Evolutionary conservation across 2,329 filamentous ascomycete species (phyloP).

Genomic region (Aureobasidium mangrovei): DNA sequence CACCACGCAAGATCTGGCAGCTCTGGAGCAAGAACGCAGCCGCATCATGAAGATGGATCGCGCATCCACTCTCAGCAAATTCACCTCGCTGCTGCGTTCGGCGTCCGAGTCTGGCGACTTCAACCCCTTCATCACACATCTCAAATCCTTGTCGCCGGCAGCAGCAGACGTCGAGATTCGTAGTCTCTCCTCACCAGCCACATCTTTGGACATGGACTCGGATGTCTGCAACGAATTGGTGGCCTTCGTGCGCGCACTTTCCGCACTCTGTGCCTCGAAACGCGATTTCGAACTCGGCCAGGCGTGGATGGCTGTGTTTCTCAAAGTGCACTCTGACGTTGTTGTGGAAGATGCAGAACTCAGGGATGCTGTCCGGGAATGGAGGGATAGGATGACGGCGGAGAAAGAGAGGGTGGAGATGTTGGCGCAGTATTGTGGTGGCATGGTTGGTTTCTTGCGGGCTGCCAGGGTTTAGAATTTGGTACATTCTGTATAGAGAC

Average conservation of each 20-base stretch:
- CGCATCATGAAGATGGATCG: conserved; percentile 24
- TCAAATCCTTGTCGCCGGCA: conserved; percentile 73
- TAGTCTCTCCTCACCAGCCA: conserved; percentile 51
- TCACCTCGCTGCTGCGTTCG: conserved; percentile 41
- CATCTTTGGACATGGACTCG: conserved; percentile 15
- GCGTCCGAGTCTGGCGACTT: conserved; percentile 51
- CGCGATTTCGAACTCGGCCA: conserved; percentile 90
- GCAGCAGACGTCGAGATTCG: conserved; percentile 86
- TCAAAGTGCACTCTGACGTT: conserved; percentile 64
- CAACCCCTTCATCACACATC: conserved; percentile 61
- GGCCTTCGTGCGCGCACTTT: conserved; percentile 74
- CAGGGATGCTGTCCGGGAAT: conserved; percentile 53
- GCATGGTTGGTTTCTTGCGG: conserved; percentile 30
- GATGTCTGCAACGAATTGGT: conserved; percentile 56
- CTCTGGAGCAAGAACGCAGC: conserved; percentile 25
- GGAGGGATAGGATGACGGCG: conserved; percentile 44
- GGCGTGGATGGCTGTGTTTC: conserved; percentile 94
- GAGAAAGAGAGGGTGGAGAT: conserved; percentile 67
- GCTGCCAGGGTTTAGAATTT: conserved; percentile 18
- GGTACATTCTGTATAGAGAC: neutral
- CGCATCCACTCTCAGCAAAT: conserved; percentile 24
- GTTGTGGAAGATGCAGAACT: conserved; percentile 45
- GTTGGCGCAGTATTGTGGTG: conserved; percentile 78
- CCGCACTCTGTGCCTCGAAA: conserved; percentile 55
- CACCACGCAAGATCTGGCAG: conserved; percentile 26